Base-by-base conservation (phyloP, 179 eudicot species). In the Beta corolliflora region DNA sequence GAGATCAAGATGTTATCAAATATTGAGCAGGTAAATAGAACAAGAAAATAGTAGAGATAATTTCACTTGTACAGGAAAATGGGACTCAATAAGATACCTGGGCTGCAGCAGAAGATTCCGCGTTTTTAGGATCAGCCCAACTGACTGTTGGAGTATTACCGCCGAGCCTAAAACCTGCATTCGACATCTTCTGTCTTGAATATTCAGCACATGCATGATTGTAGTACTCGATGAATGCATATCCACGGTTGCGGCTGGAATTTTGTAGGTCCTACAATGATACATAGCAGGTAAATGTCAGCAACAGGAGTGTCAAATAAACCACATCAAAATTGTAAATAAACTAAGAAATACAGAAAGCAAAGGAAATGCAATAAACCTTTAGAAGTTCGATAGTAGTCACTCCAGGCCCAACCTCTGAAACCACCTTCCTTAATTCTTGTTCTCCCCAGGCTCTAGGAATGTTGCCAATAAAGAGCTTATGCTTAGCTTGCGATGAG, bases 161-260 rank as follows among this genome's bases (percentile, higher is more conserved):
- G 78, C 85, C 94, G 18, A 96, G 94, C 85, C 92, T 96, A 86
- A 96, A 96, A 36, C 86, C 85, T 61, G 97, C 84, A 76, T 82
- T 85, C 58, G 91, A 93, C 99, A 96, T 96, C 80, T 91, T 89
- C 81, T 89, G 87, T 73, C 95, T 93, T 36, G 99, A 88, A 87
- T 96, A 93, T 75, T 94, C 99, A 3, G 99, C 99, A 85, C 98
- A 96, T 44, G 96, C 97, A 88, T 94, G 94, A 86, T 96, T 96
- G 81, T 94, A 93, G 79, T 96, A 96, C 91, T 93, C 99, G 41
- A 96, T 83, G 81, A 96, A 96, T 36, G 90, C 97, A 87, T 93
- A 96, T 46, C 99, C 99, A 66, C 99, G 98, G 75, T 96, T 96
- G 64, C 94, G 89, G 59, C 89, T 88, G 59, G 97, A 82, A 83